These are phyloP conservation scores for Penicillium steckii DNA, from an alignment of 495 filamentous ascomycete species.

Conservation along the genomic window DNA sequence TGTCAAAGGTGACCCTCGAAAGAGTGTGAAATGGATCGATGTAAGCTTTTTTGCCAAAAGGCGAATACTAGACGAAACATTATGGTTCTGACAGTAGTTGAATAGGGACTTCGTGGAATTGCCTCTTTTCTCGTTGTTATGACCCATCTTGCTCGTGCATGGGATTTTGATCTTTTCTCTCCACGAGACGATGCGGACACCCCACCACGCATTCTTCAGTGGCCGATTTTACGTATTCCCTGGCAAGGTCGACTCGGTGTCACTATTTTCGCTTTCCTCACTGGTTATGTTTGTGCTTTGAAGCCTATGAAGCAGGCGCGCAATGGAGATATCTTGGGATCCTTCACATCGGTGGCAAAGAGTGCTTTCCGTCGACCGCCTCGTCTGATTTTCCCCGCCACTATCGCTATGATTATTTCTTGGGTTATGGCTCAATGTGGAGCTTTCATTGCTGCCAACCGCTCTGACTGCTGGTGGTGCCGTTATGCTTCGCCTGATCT, in stretches of 20 bases:
- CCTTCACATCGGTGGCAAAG: conserved; percentile 55
- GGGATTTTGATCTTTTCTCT: conserved; percentile 56
- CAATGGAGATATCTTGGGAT: conserved; percentile 50
- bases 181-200: conserved; percentile 48
- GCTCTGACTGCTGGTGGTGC: conserved; percentile 60
- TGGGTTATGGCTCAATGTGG: conserved; percentile 58
- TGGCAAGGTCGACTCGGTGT: conserved; percentile 65
- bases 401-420: conserved; percentile 55
- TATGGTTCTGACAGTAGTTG: neutral
- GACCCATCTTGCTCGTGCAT: conserved; percentile 62
- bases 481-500: conserved; percentile 52
- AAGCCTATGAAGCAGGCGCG: conserved; percentile 62
- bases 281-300: conserved; percentile 66
- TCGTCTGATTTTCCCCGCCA: conserved; percentile 59
- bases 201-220: conserved; percentile 54
- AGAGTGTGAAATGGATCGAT: conserved; percentile 71
- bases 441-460: conserved; percentile 55
- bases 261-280: conserved; percentile 64
- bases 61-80: neutral
- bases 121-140: conserved; percentile 63
- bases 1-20: conserved; percentile 39
- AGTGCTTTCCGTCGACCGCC: conserved; percentile 64
- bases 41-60: conserved; percentile 35
- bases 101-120: conserved; percentile 61
- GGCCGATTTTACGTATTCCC: conserved; percentile 59